A percentile compares a stretch with the other conserved stretches of the same genome.
Conservation (phyloP, 2,329 filamentous ascomycete species). For the Trichocomaceae sp. region DNA sequence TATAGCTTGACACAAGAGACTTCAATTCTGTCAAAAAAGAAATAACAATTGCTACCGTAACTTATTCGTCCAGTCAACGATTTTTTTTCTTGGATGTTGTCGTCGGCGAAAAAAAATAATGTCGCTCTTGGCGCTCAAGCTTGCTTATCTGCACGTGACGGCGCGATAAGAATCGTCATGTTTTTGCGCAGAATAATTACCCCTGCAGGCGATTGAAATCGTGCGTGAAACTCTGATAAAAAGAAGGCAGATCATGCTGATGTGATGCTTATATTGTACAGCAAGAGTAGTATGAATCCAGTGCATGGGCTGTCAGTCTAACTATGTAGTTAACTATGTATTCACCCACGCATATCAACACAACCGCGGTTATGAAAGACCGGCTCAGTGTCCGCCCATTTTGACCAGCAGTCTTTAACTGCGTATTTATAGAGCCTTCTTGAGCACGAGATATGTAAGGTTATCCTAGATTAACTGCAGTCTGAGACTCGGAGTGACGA, state of each 20-base stretch:
- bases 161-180: slow-evolving; percentile 7
- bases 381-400: too few species aligned
- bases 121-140: slow-evolving; percentile 13
- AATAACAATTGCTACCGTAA: background rate
- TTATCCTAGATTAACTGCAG: too few species aligned
- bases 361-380: background rate
- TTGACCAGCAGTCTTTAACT: too few species aligned
- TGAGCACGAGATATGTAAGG: too few species aligned
- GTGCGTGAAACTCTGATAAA: background rate
- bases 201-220: background rate
- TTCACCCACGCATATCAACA: background rate
- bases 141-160: slow-evolving; percentile 15
- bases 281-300: too few species aligned
- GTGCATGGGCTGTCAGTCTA: background rate
- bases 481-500: too few species aligned
- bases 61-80: background rate
- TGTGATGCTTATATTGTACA: too few species aligned
- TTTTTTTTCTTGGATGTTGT: slow-evolving; percentile 14
- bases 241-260: background rate
- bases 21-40: background rate
- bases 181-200: background rate
- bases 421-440: too few species aligned
- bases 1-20: background rate
- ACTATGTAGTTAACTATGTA: too few species aligned
- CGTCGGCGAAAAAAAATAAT: slow-evolving; percentile 5